Evolutionary conservation across 345 rosid species (phyloP).

Genomic region (Corymbia maculata): DNA sequence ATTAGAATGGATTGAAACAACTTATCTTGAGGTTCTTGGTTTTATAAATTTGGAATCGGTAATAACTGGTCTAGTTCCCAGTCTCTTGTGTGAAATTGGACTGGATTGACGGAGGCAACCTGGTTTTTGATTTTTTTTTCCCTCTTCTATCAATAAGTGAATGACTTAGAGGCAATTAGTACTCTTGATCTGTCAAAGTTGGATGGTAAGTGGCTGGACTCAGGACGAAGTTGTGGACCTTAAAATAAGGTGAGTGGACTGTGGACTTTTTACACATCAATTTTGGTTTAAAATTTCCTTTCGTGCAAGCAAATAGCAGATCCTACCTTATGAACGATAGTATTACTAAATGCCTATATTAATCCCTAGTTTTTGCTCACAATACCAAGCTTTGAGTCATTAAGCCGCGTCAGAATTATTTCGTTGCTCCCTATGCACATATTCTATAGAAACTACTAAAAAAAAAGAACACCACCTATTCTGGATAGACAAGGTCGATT

Average conservation of each 20-base stretch:
- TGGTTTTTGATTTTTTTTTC: too few species aligned
- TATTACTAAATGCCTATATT: neutral
- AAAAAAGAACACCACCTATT: neutral
- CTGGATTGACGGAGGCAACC: too few species aligned
- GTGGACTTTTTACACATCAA: neutral
- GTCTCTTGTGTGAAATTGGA: neutral
- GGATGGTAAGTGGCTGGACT: neutral
- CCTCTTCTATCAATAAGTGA: neutral
- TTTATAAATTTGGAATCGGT: too few species aligned
- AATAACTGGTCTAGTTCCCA: neutral
- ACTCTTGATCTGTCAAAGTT: neutral
- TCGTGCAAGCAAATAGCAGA: neutral
- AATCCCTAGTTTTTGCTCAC: neutral
- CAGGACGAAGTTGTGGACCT: neutral
- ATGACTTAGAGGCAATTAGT: neutral
- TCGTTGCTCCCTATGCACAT: neutral
- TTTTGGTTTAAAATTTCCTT: neutral
- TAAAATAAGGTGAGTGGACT: neutral
- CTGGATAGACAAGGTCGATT: neutral
- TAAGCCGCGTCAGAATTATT: neutral
- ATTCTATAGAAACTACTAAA: neutral
- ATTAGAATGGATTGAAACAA: too few species aligned
- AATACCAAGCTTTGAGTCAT: neutral
- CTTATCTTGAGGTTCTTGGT: too few species aligned
- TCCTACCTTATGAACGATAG: neutral